Conservation (phyloP, 306 rosid species). For the Styphnolobium japonicum region DNA sequence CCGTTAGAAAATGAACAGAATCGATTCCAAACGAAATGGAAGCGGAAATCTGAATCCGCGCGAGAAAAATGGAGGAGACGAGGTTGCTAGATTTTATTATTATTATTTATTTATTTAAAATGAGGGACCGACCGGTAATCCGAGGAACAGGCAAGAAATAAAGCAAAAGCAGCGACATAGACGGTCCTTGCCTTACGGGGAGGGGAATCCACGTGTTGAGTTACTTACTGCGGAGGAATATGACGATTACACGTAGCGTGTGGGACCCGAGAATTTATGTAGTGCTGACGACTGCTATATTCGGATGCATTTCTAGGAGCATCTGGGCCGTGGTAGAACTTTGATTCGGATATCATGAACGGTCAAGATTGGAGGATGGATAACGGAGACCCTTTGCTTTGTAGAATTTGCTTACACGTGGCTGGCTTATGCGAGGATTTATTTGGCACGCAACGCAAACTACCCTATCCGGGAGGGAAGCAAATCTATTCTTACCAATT, state of each 20-base stretch:
- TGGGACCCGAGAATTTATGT: neutral
- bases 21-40: neutral
- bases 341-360: neutral
- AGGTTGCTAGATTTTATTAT: no score
- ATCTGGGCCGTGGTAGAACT: neutral
- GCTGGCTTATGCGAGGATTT: neutral
- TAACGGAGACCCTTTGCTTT: no score
- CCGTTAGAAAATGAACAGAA: neutral
- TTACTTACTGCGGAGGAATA: no score
- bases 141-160: neutral
- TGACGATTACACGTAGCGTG: conserved; percentile 20
- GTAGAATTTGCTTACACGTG: neutral
- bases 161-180: neutral
- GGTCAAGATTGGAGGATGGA: neutral
- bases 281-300: neutral
- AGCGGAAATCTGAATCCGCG: neutral
- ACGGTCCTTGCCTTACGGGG: neutral
- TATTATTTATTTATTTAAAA: no score
- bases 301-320: neutral
- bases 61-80: neutral
- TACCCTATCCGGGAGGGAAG: no score
- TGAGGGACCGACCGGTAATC: neutral
- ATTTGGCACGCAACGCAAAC: no score
- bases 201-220: neutral
- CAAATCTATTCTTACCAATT: no score